A percentile compares a stretch with the other conserved stretches of the same genome.
Conservation (phyloP, 805 yeast genomes). For the Komagataella pseudopastoris region DNA sequence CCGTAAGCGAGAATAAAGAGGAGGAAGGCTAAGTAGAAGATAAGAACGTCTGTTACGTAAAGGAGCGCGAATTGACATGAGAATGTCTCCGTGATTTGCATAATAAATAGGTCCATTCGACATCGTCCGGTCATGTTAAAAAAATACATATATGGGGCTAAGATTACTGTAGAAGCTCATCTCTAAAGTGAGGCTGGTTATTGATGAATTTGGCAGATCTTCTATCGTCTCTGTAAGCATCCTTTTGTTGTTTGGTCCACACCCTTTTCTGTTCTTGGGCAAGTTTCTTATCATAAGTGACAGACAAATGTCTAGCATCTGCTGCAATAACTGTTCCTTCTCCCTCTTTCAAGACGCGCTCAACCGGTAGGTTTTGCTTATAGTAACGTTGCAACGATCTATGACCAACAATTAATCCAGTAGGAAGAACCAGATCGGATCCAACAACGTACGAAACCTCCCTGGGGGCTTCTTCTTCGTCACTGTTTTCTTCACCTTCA, state of each 20-base stretch:
- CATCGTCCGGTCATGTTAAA: neutral
- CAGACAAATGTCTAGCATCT: constrained; percentile 48
- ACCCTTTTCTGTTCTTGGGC: constrained; percentile 36
- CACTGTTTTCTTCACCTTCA: constrained; percentile 14
- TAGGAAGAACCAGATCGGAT: constrained; percentile 57
- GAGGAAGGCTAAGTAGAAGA: neutral
- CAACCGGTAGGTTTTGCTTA: constrained; percentile 48
- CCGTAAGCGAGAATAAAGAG: neutral
- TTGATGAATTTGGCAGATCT: constrained; percentile 59
- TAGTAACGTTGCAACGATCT: constrained; percentile 59
- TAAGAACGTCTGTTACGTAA: neutral
- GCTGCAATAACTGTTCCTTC: constrained; percentile 66
- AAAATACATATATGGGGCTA: neutral
- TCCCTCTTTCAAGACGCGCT: constrained; percentile 42
- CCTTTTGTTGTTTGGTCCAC: constrained; percentile 41
- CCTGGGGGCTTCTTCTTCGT: constrained; percentile 15
- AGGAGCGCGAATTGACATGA: neutral
- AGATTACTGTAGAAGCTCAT: constrained; percentile 38
- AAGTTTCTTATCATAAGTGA: constrained; percentile 23
- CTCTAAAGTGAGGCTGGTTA: constrained; percentile 77
- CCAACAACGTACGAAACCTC: constrained; percentile 26
- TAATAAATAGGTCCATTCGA: neutral
- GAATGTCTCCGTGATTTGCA: too few species aligned
- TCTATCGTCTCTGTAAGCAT: constrained; percentile 36
- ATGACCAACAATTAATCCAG: constrained; percentile 74